These are phyloP conservation scores for Venturia pyrina DNA, from an alignment of 2,329 filamentous ascomycete genomes.

Conservation along the genomic window DNA sequence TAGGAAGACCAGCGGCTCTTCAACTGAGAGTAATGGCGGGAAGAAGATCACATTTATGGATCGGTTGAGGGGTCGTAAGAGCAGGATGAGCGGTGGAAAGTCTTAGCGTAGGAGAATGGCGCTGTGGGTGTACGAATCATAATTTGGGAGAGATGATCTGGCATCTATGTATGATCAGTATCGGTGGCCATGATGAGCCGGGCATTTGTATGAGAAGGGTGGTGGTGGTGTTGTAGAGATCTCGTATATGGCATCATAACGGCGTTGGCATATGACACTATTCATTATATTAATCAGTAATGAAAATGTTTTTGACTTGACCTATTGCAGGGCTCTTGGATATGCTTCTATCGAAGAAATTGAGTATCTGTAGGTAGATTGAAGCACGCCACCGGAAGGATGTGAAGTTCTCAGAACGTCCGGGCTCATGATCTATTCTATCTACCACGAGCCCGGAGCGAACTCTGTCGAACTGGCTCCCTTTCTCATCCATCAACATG, in stretches of 20 bases:
- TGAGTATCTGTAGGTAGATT: no score
- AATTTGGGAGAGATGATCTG: neutral
- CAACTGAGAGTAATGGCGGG: neutral
- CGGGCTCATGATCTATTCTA: no score
- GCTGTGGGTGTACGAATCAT: neutral
- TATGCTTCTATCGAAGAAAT: no score
- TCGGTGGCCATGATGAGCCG: neutral
- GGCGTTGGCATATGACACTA: slow-evolving; percentile 1
- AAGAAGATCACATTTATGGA: slow-evolving; percentile 2
- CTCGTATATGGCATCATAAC: neutral
- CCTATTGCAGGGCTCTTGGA: no score
- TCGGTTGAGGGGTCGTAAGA: neutral
- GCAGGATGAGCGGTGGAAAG: neutral
- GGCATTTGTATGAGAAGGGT: neutral
- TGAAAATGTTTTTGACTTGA: neutral
- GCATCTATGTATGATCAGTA: neutral
- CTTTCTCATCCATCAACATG: no score
- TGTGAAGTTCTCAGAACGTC: no score
- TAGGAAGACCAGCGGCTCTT: neutral
- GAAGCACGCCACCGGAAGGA: no score
- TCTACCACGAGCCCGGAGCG: no score
- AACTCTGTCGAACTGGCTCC: no score
- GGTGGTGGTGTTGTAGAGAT: neutral
- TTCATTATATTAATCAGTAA: neutral
- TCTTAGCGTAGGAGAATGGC: neutral